Percentiles rank a stretch among this genome's conserved stretches.
These are phyloP conservation scores for Lachnellula suecica DNA, from an alignment of 2,329 filamentous ascomycete species.

Conservation along the genomic window DNA sequence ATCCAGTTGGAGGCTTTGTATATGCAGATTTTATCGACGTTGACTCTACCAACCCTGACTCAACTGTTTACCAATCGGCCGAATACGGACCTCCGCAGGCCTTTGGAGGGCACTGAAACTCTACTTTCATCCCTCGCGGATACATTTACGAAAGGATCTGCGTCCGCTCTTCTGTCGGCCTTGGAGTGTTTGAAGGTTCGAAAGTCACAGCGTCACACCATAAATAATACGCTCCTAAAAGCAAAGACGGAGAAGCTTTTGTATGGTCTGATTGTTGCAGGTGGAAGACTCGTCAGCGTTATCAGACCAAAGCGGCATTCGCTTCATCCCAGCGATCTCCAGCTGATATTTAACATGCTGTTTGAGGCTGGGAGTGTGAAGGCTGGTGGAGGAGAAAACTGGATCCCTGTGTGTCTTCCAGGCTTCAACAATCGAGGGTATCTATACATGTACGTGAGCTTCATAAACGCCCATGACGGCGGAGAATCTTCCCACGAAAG, in stretches of 20 bases:
- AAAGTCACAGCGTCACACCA: constrained; percentile 80
- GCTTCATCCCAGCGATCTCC: constrained; percentile 90
- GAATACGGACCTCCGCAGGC: constrained; percentile 89
- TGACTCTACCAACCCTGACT: constrained; percentile 83
- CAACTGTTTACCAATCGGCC: constrained; percentile 87
- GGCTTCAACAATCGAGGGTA: constrained; percentile 97
- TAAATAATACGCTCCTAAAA: constrained; percentile 86
- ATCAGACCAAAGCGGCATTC: constrained; percentile 93
- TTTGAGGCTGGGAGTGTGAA: constrained; percentile 94
- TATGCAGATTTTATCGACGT: constrained; percentile 95
- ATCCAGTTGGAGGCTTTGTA: constrained; percentile 91
- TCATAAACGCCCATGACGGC: constrained; percentile 66
- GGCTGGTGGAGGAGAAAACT: constrained; percentile 91
- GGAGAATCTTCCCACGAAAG: constrained; percentile 39
- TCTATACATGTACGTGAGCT: constrained; percentile 99
- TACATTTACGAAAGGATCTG: constrained; percentile 89
- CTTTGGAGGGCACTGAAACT: constrained; percentile 86
- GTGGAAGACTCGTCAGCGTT: constrained; percentile 90
- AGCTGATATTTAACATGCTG: constrained; percentile 98
- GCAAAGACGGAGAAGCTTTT: constrained; percentile 75
- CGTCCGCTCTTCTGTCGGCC: constrained; percentile 83
- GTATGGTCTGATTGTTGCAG: constrained; percentile 91
- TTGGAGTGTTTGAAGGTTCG: constrained; percentile 91
- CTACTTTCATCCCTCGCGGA: constrained; percentile 90
- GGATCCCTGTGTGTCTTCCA: constrained; percentile 93